Evolutionary conservation across 169 alveolate species (phyloP).

Genomic region (Cryptosporidium ubiquitum): DNA sequence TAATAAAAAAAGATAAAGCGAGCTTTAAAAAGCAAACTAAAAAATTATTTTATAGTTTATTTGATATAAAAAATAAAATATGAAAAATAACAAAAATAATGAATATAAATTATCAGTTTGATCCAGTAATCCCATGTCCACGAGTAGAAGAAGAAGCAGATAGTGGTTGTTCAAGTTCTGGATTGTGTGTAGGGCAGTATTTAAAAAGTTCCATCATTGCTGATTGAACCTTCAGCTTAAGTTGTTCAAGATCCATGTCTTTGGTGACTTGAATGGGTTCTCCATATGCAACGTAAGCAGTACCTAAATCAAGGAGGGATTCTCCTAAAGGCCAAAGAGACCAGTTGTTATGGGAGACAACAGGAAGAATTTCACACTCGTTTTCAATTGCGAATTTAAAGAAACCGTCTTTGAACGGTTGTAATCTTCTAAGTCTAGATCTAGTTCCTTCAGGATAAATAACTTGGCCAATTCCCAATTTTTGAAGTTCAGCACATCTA

Average conservation of each 20-base stretch:
- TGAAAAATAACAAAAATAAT: background rate
- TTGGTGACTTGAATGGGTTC: constrained; percentile 76
- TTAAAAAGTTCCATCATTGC: constrained; percentile 58
- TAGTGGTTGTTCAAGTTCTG: constrained; percentile 64
- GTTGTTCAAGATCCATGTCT: constrained; percentile 54
- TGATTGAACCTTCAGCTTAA: constrained; percentile 36
- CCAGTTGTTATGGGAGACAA: constrained; percentile 80
- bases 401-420: constrained; percentile 88
- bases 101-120: background rate
- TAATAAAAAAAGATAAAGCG: background rate
- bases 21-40: background rate
- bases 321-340: constrained; percentile 81
- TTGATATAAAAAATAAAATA: background rate
- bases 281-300: constrained; percentile 80
- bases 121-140: constrained; percentile 57
- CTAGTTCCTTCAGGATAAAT: constrained; percentile 91
- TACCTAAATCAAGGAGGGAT: constrained; percentile 77
- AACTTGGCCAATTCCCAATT: constrained; percentile 69
- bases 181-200: constrained; percentile 68
- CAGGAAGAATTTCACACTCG: constrained; percentile 85
- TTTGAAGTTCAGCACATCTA: constrained; percentile 72
- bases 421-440: constrained; percentile 83
- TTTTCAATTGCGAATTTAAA: constrained; percentile 88
- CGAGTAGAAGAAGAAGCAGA: constrained; percentile 31
- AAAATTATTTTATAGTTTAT: background rate